phyloP scores from a whole-genome alignment of 306 rosid species.

The Arachis hypogaea region DNA sequence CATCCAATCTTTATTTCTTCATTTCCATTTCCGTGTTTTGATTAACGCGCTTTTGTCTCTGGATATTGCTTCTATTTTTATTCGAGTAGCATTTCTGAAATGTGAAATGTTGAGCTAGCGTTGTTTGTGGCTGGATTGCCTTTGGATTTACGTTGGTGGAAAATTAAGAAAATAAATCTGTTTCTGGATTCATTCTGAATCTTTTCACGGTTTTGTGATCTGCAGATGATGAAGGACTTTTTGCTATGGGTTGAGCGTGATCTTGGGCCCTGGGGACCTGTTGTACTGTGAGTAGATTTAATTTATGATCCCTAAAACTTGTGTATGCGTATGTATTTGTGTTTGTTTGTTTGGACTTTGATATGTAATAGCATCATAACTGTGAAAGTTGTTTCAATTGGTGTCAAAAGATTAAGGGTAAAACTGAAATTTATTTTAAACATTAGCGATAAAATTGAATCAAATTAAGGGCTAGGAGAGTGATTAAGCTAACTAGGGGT shows the following conservation, averaged over 20 bases:
- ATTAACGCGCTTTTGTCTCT: neutral
- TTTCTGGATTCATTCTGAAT: neutral
- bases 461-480: too few relatives aligned
- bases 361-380: neutral
- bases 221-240: constrained; percentile 89
- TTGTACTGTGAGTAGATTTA: constrained; percentile 74
- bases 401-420: neutral
- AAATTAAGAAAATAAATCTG: neutral
- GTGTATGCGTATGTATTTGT: neutral
- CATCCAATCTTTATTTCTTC: too few relatives aligned
- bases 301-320: constrained; percentile 1
- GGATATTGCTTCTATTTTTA: too few relatives aligned
- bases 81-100: too few relatives aligned
- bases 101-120: neutral
- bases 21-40: constrained; percentile 19
- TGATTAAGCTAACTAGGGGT: constrained; percentile 30
- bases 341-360: neutral
- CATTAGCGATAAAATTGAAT: too few relatives aligned
- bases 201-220: neutral
- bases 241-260: constrained; percentile 85
- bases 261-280: constrained; percentile 96
- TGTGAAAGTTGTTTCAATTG: constrained; percentile 27
- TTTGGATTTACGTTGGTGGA: constrained; percentile 20
- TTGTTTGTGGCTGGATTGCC: neutral
- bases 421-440: too few relatives aligned